Percentiles rank a stretch among this genome's conserved stretches.
phyloP scores from a whole-genome alignment of 1,284 basidiomycete genomes.

The Naganishia albida region DNA sequence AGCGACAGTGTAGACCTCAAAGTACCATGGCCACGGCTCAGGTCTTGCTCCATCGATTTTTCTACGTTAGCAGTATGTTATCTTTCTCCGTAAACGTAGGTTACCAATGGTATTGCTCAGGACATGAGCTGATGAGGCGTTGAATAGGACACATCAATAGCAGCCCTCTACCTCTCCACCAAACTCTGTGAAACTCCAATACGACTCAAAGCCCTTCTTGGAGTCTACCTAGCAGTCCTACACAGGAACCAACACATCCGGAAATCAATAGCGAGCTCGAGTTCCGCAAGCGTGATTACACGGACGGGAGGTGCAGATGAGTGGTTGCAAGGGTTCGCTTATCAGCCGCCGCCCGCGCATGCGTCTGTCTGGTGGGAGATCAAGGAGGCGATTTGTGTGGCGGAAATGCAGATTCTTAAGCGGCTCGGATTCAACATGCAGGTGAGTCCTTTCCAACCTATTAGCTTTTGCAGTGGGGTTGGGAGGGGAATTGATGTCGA shows the following conservation, averaged over 20 bases:
- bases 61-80: slow-evolving; percentile 90
- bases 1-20: slow-evolving; percentile 69
- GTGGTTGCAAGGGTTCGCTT: slow-evolving; percentile 1
- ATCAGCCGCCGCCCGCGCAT: slow-evolving; percentile 22
- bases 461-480: neutral
- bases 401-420: slow-evolving; percentile 97
- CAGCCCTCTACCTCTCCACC: slow-evolving; percentile 87
- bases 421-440: slow-evolving; percentile 81
- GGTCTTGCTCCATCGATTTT: slow-evolving; percentile 94
- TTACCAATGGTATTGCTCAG: slow-evolving; percentile 35
- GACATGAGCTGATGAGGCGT: neutral
- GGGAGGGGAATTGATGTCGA: slow-evolving; percentile 40
- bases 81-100: slow-evolving; percentile 86
- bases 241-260: slow-evolving; percentile 48
- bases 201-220: slow-evolving; percentile 89
- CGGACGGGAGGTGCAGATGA: neutral
- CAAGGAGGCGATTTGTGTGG: slow-evolving; percentile 73
- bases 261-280: slow-evolving; percentile 57
- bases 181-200: slow-evolving; percentile 94
- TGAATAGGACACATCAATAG: slow-evolving; percentile 85
- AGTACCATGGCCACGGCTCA: slow-evolving; percentile 95
- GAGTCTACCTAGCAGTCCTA: slow-evolving; percentile 80
- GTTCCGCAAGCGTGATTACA: neutral
- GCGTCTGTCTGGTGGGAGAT: slow-evolving; percentile 34
- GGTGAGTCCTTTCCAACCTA: slow-evolving; percentile 35